Conservation (phyloP, 1,284 basidiomycete species). For the Melampsora americana region DNA sequence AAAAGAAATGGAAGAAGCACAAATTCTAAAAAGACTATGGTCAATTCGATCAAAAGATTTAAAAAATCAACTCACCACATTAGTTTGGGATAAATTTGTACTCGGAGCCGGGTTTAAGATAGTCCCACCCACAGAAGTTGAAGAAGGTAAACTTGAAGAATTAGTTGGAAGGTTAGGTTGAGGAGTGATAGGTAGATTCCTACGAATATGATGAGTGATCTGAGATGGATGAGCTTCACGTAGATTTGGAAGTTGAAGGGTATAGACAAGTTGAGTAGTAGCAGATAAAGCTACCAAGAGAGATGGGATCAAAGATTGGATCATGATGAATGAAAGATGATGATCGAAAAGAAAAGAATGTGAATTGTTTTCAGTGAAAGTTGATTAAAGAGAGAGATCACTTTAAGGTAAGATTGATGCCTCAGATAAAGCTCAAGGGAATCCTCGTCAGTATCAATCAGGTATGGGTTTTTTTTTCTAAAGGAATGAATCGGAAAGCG, state of each 20-base stretch:
- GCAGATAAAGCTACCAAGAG: background rate
- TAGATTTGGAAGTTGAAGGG: background rate
- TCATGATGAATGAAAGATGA: background rate
- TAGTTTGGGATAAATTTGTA: background rate
- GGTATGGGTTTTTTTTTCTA: too few relatives aligned
- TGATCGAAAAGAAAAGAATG: background rate
- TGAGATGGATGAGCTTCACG: background rate
- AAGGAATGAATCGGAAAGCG: too few relatives aligned
- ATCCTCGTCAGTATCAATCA: too few relatives aligned
- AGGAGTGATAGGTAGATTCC: background rate
- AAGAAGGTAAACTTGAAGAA: background rate
- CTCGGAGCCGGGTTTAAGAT: too few relatives aligned
- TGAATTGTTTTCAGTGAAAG: too few relatives aligned
- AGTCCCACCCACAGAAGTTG: background rate
- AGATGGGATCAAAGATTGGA: background rate
- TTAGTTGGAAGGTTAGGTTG: background rate
- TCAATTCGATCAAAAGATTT: background rate
- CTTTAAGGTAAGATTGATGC: too few relatives aligned
- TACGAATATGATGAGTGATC: background rate
- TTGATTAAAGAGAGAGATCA: too few relatives aligned
- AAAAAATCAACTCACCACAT: background rate
- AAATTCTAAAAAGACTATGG: background rate
- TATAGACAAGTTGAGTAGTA: background rate
- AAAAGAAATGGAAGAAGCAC: background rate
- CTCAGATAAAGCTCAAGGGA: too few relatives aligned